phyloP scores from a whole-genome alignment of 805 yeast species.

The Teunomyces lycoperdinae region DNA sequence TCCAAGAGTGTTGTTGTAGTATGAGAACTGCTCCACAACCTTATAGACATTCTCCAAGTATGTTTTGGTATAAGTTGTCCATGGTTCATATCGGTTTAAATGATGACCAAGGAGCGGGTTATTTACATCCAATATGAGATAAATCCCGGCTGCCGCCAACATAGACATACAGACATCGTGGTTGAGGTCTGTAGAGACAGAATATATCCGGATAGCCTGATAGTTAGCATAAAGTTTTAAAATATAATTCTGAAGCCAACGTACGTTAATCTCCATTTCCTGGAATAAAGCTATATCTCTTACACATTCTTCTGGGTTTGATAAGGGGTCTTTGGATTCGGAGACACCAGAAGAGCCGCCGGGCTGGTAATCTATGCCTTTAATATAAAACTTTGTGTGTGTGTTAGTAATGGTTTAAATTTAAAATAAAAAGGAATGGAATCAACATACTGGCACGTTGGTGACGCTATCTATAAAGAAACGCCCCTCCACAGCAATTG shows the following conservation, averaged over 20 bases:
- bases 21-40: constrained; percentile 76
- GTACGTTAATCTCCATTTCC: constrained; percentile 71
- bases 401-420: constrained; percentile 11
- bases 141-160: constrained; percentile 90
- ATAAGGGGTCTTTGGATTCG: constrained; percentile 64
- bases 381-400: constrained; percentile 57
- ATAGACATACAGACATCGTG: constrained; percentile 91
- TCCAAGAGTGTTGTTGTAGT: constrained; percentile 85
- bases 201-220: constrained; percentile 77
- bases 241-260: constrained; percentile 8
- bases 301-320: constrained; percentile 69
- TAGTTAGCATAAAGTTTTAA: constrained; percentile 12
- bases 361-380: constrained; percentile 94
- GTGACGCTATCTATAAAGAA: constrained; percentile 77
- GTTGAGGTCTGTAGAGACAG: constrained; percentile 75
- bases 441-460: constrained; percentile 57
- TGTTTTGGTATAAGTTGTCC: constrained; percentile 74
- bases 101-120: constrained; percentile 79
- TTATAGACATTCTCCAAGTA: constrained; percentile 76
- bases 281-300: constrained; percentile 82
- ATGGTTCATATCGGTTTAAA: constrained; percentile 87
- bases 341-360: constrained; percentile 84
- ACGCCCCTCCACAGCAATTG: constrained; percentile 65
- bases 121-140: constrained; percentile 85
- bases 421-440: not conserved